Evolutionary conservation across 768 basidiomycete genomes (phyloP), one percentile per base, ranked within the genome.

Genomic region (Hygrophorus russula): DNA sequence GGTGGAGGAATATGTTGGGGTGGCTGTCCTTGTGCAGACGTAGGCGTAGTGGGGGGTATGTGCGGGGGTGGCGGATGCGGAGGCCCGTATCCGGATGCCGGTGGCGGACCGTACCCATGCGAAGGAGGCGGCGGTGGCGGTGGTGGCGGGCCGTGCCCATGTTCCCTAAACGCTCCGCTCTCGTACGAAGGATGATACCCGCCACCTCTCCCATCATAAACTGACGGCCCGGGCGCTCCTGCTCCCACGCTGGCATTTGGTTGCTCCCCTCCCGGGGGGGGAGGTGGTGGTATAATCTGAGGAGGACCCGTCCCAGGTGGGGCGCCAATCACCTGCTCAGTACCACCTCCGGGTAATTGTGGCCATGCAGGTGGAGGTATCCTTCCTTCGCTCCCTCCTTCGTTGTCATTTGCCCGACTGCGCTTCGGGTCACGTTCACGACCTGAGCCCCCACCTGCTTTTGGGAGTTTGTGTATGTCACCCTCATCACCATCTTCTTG

Each of bases 381-480:
- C 48, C 24, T 46, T 40, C 36, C 47, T 29, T 13, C 20, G 42
- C 19, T 44, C 10, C 27, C 29, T 29, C 28, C 36, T 42, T 45
- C 8, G 19, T 24, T 28, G 41, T 65, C 66, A 31, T 68, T 65
- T 29, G 60, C 56, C 19, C 66, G 58, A 18, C 50, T 57, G 7
- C 69, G 56, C 46, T 70, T 70, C 5, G 58, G 49, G 4, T 65
- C 62, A 1, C 66, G 60, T 11, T 54, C 47, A 20, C 27, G 27
- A 17, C 28, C 28, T 10, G 29, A 44, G 2, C 28, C 27, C 48
- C 35, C 34, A 11, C 32, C 10, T 41, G 36, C 20, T 46, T 39
- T 36, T 6, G 45, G 51, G 10, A 34, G 47, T 24, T 48, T 46
- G n/a, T 53, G 50, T n/a, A 53, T 53, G 10, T 53, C 48, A 7